These are phyloP conservation scores for Fusarium denticulatum DNA, from an alignment of 2,329 filamentous ascomycete species.

Conservation along the genomic window DNA sequence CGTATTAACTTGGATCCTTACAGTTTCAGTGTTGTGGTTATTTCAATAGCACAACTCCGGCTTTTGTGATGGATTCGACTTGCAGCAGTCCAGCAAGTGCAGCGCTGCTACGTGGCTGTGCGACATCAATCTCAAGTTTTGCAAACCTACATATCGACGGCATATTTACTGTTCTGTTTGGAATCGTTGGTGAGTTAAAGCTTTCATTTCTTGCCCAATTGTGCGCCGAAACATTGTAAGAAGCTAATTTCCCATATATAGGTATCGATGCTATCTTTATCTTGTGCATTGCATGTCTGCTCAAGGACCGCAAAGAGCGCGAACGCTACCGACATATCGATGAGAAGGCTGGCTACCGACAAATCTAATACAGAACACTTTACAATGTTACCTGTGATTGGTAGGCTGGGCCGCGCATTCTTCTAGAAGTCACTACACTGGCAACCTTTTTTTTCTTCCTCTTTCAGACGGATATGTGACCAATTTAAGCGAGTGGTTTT, in stretches of 20 bases:
- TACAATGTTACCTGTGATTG: slow-evolving; percentile 10
- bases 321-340: slow-evolving; percentile 83
- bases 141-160: slow-evolving; percentile 77
- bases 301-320: slow-evolving; percentile 83
- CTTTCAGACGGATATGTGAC: slow-evolving; percentile 22
- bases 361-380: slow-evolving; percentile 51
- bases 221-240: neutral
- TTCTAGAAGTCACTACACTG: slow-evolving; percentile 6
- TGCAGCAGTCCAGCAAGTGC: slow-evolving; percentile 78
- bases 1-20: neutral
- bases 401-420: neutral
- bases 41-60: slow-evolving; percentile 74
- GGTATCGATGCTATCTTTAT: slow-evolving; percentile 74
- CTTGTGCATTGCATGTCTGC: slow-evolving; percentile 76
- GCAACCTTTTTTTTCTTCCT: slow-evolving; percentile 11
- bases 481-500: slow-evolving; percentile 24
- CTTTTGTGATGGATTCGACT: slow-evolving; percentile 74
- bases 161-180: slow-evolving; percentile 83
- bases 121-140: slow-evolving; percentile 72
- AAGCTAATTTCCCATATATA: slow-evolving; percentile 36
- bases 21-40: slow-evolving; percentile 87
- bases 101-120: slow-evolving; percentile 75
- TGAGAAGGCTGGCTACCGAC: slow-evolving; percentile 72
- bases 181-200: slow-evolving; percentile 71
- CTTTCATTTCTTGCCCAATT: neutral